These are phyloP conservation scores for Dictyostelium intermedium DNA, from an alignment of 78 protist genomes.

Conservation along the genomic window DNA sequence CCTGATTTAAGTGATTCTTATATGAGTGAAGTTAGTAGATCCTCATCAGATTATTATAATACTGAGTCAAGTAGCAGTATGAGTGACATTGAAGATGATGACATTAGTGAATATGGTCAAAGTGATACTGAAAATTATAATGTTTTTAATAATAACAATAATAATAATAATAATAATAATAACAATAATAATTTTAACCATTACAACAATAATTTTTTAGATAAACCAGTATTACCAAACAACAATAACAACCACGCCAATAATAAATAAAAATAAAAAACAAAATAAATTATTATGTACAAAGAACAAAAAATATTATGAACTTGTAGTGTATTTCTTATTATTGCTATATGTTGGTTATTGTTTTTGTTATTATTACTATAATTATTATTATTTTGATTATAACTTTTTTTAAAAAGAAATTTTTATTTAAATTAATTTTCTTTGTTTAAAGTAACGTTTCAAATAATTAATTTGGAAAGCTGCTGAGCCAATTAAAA, in stretches of 20 bases:
- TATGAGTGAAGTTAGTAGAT: slow-evolving; percentile 27
- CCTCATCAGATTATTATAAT: neutral
- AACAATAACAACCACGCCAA: neutral
- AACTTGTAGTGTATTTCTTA: too few species aligned
- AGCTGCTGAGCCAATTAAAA: slow-evolving; percentile 47
- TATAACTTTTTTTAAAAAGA: neutral
- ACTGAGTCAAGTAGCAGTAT: slow-evolving; percentile 27
- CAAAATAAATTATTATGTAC: neutral
- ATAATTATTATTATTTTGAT: too few species aligned
- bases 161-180: neutral
- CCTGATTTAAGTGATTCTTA: slow-evolving; percentile 1
- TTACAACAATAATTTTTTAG: neutral
- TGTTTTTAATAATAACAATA: neutral
- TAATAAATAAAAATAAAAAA: neutral
- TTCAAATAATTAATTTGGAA: slow-evolving; percentile 77
- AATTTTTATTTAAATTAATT: slow-evolving; percentile 42
- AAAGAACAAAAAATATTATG: too few species aligned
- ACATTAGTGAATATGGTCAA: neutral
- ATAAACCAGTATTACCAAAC: neutral
- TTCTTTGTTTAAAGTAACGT: slow-evolving; percentile 72
- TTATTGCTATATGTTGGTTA: too few species aligned
- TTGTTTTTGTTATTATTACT: too few species aligned
- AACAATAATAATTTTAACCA: neutral
- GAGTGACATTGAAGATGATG: slow-evolving; percentile 24
- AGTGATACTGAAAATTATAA: neutral